These are phyloP conservation scores for Sporothrix brasiliensis DNA, from an alignment of 2,329 filamentous ascomycete species.

Conservation along the genomic window DNA sequence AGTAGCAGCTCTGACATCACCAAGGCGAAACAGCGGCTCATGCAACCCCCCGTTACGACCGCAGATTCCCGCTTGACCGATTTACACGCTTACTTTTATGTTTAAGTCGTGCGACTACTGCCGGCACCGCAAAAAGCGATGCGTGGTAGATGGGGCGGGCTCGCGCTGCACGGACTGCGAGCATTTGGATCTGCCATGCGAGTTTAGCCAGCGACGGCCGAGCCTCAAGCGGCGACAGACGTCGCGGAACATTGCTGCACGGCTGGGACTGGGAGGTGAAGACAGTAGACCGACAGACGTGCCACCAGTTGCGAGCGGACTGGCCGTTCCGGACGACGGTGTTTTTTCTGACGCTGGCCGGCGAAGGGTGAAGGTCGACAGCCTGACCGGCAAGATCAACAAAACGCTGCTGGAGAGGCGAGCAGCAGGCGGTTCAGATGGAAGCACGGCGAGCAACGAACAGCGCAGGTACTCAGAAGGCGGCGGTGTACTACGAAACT, in stretches of 20 bases:
- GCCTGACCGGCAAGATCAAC: slow-evolving; percentile 26
- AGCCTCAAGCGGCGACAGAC: slow-evolving; percentile 25
- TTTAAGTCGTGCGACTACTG: slow-evolving; percentile 31
- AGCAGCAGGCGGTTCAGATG: not conserved
- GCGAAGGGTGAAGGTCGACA: slow-evolving; percentile 14
- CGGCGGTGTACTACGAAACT: not conserved
- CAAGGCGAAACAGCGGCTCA: not conserved
- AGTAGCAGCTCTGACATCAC: slow-evolving; percentile 9
- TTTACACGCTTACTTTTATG: not conserved
- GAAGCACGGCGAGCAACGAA: not conserved
- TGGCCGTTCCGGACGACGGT: not conserved
- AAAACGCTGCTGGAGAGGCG: slow-evolving; percentile 9
- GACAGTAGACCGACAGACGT: not conserved
- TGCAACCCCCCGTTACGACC: not conserved
- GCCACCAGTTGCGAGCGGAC: no score
- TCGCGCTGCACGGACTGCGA: slow-evolving; percentile 26
- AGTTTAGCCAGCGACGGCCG: slow-evolving; percentile 24
- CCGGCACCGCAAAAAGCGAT: slow-evolving; percentile 29
- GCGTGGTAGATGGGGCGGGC: not conserved
- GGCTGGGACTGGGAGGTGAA: not conserved
- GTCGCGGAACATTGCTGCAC: slow-evolving; percentile 19
- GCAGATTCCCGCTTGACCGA: no score
- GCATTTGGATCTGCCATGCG: slow-evolving; percentile 26
- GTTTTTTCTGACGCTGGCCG: not conserved
- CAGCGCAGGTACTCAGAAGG: not conserved